Conservation (phyloP, 495 filamentous ascomycete genomes). For the Jackrogersella minutella region DNA sequence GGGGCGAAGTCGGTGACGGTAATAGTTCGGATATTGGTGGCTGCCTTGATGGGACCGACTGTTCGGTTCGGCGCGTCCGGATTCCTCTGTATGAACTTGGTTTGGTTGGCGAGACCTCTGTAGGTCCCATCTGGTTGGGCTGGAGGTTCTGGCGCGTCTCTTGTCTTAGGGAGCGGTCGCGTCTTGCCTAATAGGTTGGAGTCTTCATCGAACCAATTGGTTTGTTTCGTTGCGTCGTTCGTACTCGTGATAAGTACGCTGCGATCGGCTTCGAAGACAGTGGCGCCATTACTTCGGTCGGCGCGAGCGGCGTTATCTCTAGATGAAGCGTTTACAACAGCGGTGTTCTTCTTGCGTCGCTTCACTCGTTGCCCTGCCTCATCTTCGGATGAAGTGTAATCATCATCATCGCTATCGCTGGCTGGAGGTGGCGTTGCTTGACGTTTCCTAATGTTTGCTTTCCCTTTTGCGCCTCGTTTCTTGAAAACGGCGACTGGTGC, state of each 20-base stretch:
- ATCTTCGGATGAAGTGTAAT: constrained; percentile 80
- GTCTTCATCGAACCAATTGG: constrained; percentile 89
- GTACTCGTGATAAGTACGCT: constrained; percentile 65
- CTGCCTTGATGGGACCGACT: constrained; percentile 86
- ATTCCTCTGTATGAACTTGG: constrained; percentile 80
- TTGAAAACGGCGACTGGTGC: constrained; percentile 78
- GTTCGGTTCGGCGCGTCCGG: constrained; percentile 75
- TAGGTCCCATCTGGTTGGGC: constrained; percentile 70
- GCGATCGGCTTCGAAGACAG: constrained; percentile 67
- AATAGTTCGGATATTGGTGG: constrained; percentile 89
- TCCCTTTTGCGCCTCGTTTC: constrained; percentile 79
- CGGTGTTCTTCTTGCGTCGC: constrained; percentile 73
- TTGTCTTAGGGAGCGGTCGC: constrained; percentile 45
- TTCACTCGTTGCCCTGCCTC: constrained; percentile 78
- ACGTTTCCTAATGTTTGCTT: constrained; percentile 83
- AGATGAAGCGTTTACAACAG: constrained; percentile 64
- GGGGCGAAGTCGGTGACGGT: constrained; percentile 92
- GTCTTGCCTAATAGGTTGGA: constrained; percentile 71
- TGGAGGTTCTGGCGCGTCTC: constrained; percentile 33
- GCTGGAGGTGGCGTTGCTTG: constrained; percentile 79
- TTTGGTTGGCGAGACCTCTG: constrained; percentile 75
- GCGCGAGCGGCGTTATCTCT: constrained; percentile 52
- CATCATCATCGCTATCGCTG: constrained; percentile 61
- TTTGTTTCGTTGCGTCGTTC: constrained; percentile 91
- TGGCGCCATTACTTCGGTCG: constrained; percentile 55